These are phyloP conservation scores for Cydonia oblonga DNA, from an alignment of 331 rosid genomes.

Conservation along the genomic window DNA sequence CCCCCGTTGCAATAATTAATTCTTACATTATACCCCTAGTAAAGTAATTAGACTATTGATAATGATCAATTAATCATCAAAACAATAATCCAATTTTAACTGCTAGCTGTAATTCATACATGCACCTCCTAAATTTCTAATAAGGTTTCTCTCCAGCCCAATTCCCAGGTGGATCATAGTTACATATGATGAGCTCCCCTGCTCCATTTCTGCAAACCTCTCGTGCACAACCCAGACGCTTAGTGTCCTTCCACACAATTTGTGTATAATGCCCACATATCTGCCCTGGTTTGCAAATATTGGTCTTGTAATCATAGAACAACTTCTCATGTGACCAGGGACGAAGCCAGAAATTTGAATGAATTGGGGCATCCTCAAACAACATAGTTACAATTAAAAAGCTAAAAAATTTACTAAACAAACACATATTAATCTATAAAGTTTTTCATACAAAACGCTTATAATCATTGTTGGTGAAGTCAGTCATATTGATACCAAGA, in stretches of 20 bases:
- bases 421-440: no score
- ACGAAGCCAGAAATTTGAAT: no score
- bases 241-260: conserved; percentile 27
- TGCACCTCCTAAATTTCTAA: neutral
- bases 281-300: conserved; percentile 10
- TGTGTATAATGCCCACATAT: conserved; percentile 44
- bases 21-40: neutral
- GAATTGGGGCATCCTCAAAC: no score
- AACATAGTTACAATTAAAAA: no score
- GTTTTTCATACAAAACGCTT: no score
- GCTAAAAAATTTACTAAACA: no score
- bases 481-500: no score
- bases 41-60: neutral
- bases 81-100: neutral
- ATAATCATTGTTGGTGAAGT: no score
- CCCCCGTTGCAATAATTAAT: neutral
- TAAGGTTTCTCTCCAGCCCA: neutral
- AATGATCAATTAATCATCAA: neutral
- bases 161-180: neutral
- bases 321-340: conserved; percentile 20
- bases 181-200: neutral
- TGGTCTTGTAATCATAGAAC: conserved; percentile 3
- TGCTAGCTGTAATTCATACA: neutral
- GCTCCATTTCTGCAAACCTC: neutral
- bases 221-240: conserved; percentile 14